phyloP scores from a whole-genome alignment of 2,329 filamentous ascomycete genomes.

The Fusarium sp. region DNA sequence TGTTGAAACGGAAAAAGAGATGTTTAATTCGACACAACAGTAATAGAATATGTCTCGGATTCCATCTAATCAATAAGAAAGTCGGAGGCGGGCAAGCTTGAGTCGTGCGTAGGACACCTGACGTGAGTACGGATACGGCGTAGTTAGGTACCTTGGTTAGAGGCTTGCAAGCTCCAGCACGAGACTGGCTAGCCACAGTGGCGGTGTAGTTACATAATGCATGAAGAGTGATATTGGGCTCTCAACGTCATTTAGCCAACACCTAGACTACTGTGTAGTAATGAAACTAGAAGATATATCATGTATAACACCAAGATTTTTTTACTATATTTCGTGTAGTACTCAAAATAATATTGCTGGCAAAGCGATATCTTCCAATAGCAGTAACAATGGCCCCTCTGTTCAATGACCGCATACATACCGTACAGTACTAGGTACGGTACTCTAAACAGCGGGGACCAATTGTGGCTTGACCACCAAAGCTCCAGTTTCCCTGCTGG shows the following conservation, averaged over 20 bases:
- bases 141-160: too few relatives aligned
- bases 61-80: conserved; percentile 38
- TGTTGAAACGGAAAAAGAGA: conserved; percentile 4
- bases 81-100: conserved; percentile 34
- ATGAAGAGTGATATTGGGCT: conserved; percentile 38
- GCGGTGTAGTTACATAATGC: conserved; percentile 52
- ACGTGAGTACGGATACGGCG: conserved; percentile 33
- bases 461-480: conserved; percentile 42
- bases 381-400: neutral
- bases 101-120: conserved; percentile 43
- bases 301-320: neutral
- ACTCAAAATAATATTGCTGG: too few relatives aligned
- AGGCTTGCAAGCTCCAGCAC: conserved; percentile 42
- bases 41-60: conserved; percentile 26
- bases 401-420: conserved; percentile 34
- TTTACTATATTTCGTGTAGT: neutral
- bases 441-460: conserved; percentile 18
- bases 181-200: conserved; percentile 44
- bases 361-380: neutral
- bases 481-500: conserved; percentile 30
- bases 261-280: neutral
- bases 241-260: neutral
- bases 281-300: neutral
- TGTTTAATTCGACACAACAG: conserved; percentile 22
- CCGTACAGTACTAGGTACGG: too few relatives aligned